phyloP scores from a whole-genome alignment of 169 alveolate species.

The Plasmodium ovale region DNA sequence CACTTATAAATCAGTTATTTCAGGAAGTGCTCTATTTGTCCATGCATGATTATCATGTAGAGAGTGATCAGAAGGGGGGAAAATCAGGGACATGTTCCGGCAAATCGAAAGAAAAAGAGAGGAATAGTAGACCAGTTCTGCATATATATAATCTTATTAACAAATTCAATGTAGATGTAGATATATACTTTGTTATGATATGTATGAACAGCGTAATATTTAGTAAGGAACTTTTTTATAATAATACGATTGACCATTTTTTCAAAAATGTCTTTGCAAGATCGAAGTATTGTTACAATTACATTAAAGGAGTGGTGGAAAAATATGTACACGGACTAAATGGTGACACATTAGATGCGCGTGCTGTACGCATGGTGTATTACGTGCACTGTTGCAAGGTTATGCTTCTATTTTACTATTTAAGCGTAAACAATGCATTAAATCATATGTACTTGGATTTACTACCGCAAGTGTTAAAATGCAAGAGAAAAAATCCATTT shows the following conservation, averaged over 20 bases:
- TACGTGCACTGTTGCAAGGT: slow-evolving; percentile 11
- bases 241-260: slow-evolving; percentile 54
- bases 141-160: slow-evolving; percentile 27
- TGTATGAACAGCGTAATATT: slow-evolving; percentile 61
- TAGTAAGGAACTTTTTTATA: slow-evolving; percentile 57
- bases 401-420: slow-evolving; percentile 35
- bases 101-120: neutral
- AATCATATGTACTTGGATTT: slow-evolving; percentile 27
- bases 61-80: neutral
- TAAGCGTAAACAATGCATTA: slow-evolving; percentile 25
- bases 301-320: slow-evolving; percentile 11
- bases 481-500: slow-evolving; percentile 14
- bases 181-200: slow-evolving; percentile 63
- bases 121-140: neutral
- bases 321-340: slow-evolving; percentile 21
- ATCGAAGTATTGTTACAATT: slow-evolving; percentile 14
- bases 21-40: slow-evolving; percentile 39
- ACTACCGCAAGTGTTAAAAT: slow-evolving; percentile 18
- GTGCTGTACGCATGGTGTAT: too few species aligned
- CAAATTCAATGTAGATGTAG: slow-evolving; percentile 27
- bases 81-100: neutral
- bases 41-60: neutral
- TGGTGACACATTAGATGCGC: neutral
- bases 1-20: slow-evolving; percentile 45
- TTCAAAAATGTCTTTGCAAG: slow-evolving; percentile 34